A percentile compares a stretch with the other conserved stretches of the same genome.
These are phyloP conservation scores for Penicillium lagena DNA, from an alignment of 495 filamentous ascomycete species.

Conservation along the genomic window DNA sequence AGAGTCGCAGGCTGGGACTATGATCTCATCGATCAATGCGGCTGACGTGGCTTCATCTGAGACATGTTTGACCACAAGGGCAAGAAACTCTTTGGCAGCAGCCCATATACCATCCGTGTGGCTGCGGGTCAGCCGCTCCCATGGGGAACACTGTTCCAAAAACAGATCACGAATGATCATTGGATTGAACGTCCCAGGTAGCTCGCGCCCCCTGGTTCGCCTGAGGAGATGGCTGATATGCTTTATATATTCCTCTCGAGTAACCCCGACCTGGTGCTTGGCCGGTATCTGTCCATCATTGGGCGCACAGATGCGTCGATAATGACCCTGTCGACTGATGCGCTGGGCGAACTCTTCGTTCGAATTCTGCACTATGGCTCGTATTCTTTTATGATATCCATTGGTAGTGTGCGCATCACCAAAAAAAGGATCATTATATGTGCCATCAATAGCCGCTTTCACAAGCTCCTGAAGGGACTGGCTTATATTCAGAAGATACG, in stretches of 20 bases:
- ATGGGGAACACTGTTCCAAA: constrained; percentile 38
- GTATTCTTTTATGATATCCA: constrained; percentile 48
- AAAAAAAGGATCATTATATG: constrained; percentile 54
- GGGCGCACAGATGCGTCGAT: constrained; percentile 6
- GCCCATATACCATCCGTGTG: constrained; percentile 29
- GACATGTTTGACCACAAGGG: constrained; percentile 20
- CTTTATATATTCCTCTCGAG: constrained; percentile 29
- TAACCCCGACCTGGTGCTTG: constrained; percentile 13
- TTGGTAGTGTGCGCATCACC: constrained; percentile 24
- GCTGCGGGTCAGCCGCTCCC: constrained; percentile 31
- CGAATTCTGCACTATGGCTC: constrained; percentile 53
- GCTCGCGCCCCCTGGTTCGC: constrained; percentile 35
- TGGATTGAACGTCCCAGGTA: constrained; percentile 47
- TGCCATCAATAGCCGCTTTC: constrained; percentile 47
- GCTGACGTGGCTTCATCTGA: constrained; percentile 30
- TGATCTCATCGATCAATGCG: constrained; percentile 29
- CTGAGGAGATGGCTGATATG: constrained; percentile 32
- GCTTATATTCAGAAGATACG: constrained; percentile 47
- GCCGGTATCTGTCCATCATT: constrained; percentile 1
- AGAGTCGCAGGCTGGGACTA: constrained; percentile 21
- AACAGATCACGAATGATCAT: constrained; percentile 46
- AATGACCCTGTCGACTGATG: constrained; percentile 41
- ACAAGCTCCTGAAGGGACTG: constrained; percentile 42
- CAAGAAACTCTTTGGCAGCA: constrained; percentile 30
- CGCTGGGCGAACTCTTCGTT: constrained; percentile 45